Conservation (phyloP, 1,284 basidiomycete species). For the Vanrija sp. region DNA sequence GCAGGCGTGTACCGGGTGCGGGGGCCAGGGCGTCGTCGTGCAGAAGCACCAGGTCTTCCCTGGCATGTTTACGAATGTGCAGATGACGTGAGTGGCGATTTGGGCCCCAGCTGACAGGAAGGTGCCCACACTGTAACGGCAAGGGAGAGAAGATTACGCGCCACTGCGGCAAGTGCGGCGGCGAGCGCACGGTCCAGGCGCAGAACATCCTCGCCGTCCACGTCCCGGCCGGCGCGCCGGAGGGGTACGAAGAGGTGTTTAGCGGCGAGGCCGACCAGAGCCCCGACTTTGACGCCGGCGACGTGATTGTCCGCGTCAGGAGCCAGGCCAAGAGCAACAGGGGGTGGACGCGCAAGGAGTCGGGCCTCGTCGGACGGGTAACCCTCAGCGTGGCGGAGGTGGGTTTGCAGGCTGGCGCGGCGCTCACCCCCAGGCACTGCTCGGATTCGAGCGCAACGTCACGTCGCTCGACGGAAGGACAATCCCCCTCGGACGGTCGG, state of each 20-base stretch:
- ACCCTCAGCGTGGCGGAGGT: constrained; percentile 85
- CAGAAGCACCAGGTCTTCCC: constrained; percentile 91
- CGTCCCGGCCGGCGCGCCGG: constrained; percentile 80
- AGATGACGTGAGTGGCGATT: constrained; percentile 41
- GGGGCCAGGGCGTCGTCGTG: constrained; percentile 77
- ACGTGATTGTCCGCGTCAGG: constrained; percentile 76
- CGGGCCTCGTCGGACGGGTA: constrained; percentile 82
- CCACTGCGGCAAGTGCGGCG: constrained; percentile 74
- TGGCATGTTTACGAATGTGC: constrained; percentile 69
- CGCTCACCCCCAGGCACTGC: constrained; percentile 35
- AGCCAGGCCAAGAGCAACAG: constrained; percentile 55
- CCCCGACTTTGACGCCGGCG: constrained; percentile 87
- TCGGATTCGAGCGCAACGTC: constrained; percentile 61
- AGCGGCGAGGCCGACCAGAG: constrained; percentile 90
- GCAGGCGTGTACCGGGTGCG: constrained; percentile 71
- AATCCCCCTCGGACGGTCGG: constrained; percentile 65
- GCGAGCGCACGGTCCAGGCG: constrained; percentile 68
- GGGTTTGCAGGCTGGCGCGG: constrained; percentile 26
- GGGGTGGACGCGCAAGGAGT: constrained; percentile 84
- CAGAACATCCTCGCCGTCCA: constrained; percentile 65
- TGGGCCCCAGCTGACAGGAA: constrained; percentile 46
- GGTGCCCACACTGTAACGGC: constrained; percentile 72
- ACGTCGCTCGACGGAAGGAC: constrained; percentile 83
- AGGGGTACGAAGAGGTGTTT: constrained; percentile 85
- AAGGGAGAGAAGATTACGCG: constrained; percentile 70